Evolutionary conservation across 495 filamentous ascomycete species (phyloP), one percentile per base, ranked within the genome.

Genomic region (Daldinia loculata): DNA sequence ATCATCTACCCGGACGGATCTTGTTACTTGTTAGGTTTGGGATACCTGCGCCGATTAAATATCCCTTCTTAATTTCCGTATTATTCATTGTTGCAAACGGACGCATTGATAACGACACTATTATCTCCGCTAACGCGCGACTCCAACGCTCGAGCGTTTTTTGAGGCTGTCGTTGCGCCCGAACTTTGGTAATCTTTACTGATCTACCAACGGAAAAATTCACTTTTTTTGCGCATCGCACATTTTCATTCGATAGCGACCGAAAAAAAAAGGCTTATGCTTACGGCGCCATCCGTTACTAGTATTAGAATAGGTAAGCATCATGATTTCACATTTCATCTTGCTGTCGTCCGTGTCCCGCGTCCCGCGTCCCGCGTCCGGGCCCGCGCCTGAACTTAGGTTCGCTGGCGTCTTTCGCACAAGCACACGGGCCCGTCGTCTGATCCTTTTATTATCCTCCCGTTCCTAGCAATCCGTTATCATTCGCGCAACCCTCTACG

Each of bases 261-360:
- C 48, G 56, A 32, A 52, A 61, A 65, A 57, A 24, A 24, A 64
- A 68, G 48, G 36, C 27, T 39, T 27, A 58, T 55, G 61, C 65
- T 68, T 69, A 66, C 61, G 58, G 61, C 66, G 57, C 66, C 57
- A 69, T 74, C 34, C 38, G 39, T 48, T 48, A 57, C 43, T 52
- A 38, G 29, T 53, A 69, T 51, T 66, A 61, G 19, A 45, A 69
- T 58, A 73, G 66, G 70, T 73, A 73, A 73, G 70, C 70, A 66
- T 69, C 45, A 22, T 60, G 32, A 63, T 73, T 73, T 66, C 52
- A 66, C 9, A 2, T 64, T 41, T 64, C 8, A 2, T 56, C 15
- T 56, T 17, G 30, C 3, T 30, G 29, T 56, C 17, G 27, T 55
- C 63, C 26, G 22, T 51, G 19, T 58, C 17, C 34, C 19, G 17